These are phyloP conservation scores for Tulasnella sp. DNA, from an alignment of 768 basidiomycete species.

Conservation along the genomic window DNA sequence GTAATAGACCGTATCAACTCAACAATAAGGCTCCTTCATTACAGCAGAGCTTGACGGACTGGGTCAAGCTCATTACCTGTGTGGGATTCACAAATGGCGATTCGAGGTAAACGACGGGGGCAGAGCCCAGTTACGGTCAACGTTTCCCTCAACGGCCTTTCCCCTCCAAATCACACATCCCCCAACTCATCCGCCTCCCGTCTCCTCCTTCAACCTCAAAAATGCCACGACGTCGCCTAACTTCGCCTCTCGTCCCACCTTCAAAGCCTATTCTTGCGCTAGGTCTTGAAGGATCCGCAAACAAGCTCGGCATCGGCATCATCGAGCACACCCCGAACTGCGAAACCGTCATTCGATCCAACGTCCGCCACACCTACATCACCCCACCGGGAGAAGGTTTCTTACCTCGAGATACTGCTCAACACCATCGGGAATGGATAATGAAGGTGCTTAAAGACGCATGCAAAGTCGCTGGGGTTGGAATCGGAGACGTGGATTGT, in stretches of 20 bases:
- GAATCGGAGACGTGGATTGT: constrained; percentile 74
- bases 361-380: constrained; percentile 96
- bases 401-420: constrained; percentile 87
- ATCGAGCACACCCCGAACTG: constrained; percentile 69
- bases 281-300: constrained; percentile 95
- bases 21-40: too few species aligned
- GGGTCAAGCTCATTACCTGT: too few species aligned
- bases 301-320: constrained; percentile 91
- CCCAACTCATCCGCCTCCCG: not conserved
- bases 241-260: constrained; percentile 10
- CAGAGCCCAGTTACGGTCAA: too few species aligned
- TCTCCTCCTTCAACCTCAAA: not conserved
- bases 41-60: too few species aligned
- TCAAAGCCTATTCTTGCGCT: constrained; percentile 51
- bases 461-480: constrained; percentile 51
- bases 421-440: constrained; percentile 92
- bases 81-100: too few species aligned
- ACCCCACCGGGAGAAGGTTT: constrained; percentile 98
- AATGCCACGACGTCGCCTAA: not conserved
- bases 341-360: constrained; percentile 68
- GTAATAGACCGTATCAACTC: too few species aligned
- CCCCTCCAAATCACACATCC: not conserved
- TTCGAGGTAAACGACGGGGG: too few species aligned
- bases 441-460: constrained; percentile 71
- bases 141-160: not conserved